Conservation (phyloP, 2,329 filamentous ascomycete genomes). For the Aspergillus unguis region DNA sequence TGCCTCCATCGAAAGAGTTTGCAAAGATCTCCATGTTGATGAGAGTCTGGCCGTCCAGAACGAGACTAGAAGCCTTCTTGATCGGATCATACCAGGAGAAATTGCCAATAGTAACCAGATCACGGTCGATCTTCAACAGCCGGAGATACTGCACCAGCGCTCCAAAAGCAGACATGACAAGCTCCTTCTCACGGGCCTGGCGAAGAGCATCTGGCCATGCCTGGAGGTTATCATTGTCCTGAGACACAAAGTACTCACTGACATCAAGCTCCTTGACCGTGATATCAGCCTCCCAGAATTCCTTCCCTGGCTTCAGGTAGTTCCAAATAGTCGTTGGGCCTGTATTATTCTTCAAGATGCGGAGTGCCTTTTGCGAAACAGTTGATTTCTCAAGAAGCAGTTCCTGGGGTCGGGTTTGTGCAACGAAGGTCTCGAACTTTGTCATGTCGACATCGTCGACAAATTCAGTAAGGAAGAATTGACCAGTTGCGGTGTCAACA, state of each 20-base stretch:
- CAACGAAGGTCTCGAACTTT: slow-evolving; percentile 94
- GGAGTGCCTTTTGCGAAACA: slow-evolving; percentile 81
- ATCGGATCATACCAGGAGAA: slow-evolving; percentile 93
- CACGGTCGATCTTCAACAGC: slow-evolving; percentile 81
- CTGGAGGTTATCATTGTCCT: slow-evolving; percentile 56
- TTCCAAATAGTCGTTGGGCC: slow-evolving; percentile 94
- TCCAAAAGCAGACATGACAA: slow-evolving; percentile 86
- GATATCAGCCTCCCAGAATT: slow-evolving; percentile 87
- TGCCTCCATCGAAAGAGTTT: slow-evolving; percentile 82
- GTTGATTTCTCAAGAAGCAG: slow-evolving; percentile 82
- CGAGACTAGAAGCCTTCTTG: slow-evolving; percentile 79
- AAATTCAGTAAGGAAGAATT: slow-evolving; percentile 91
- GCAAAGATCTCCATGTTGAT: slow-evolving; percentile 98
- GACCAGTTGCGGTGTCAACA: slow-evolving; percentile 91
- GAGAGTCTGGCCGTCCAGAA: slow-evolving; percentile 91
- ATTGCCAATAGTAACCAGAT: slow-evolving; percentile 82
- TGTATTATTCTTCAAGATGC: slow-evolving; percentile 95
- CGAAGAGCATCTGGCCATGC: slow-evolving; percentile 75
- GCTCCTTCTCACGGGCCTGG: slow-evolving; percentile 70
- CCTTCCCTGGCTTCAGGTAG: slow-evolving; percentile 75
- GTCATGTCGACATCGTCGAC: slow-evolving; percentile 89
- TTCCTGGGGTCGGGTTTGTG: slow-evolving; percentile 85
- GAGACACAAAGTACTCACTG: slow-evolving; percentile 71
- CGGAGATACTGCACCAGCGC: slow-evolving; percentile 84
- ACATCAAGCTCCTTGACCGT: slow-evolving; percentile 77